These are phyloP conservation scores for Macadamia tetraphylla DNA, from an alignment of 164 flowering plant species.

Conservation along the genomic window DNA sequence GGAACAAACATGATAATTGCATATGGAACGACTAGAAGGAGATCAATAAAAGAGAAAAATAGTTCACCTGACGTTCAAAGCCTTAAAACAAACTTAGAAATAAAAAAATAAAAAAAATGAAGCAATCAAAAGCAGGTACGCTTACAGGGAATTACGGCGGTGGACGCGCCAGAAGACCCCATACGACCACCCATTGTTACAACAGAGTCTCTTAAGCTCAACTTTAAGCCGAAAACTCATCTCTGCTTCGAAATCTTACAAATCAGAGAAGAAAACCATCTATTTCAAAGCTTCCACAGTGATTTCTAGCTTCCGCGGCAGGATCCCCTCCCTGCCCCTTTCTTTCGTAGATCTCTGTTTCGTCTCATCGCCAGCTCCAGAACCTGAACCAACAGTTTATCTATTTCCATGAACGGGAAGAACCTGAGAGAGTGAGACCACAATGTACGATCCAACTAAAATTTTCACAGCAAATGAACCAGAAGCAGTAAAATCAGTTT, in stretches of 20 bases:
- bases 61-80: background rate
- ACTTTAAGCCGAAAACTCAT: conserved; percentile 33
- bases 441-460: conserved; percentile 1
- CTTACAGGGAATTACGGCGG: conserved; percentile 56
- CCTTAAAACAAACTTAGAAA: background rate
- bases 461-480: background rate
- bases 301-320: conserved; percentile 20
- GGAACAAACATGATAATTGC: background rate
- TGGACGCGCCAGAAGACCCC: conserved; percentile 70
- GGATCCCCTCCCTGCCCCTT: conserved; percentile 24
- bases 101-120: conserved; percentile 4
- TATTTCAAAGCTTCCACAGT: background rate
- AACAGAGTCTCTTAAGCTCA: conserved; percentile 47
- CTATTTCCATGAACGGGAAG: conserved; percentile 20
- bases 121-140: conserved; percentile 5
- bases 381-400: conserved; percentile 5
- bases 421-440: background rate
- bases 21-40: conserved; percentile 3
- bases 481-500: too few species aligned
- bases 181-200: conserved; percentile 68
- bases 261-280: background rate
- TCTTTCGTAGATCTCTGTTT: conserved; percentile 17
- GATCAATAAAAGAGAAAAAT: background rate
- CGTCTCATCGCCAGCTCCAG: conserved; percentile 8
- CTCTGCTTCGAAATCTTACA: conserved; percentile 5